These are phyloP conservation scores for Talaromyces nanjingensis DNA, from an alignment of 495 filamentous ascomycete species.

Conservation along the genomic window DNA sequence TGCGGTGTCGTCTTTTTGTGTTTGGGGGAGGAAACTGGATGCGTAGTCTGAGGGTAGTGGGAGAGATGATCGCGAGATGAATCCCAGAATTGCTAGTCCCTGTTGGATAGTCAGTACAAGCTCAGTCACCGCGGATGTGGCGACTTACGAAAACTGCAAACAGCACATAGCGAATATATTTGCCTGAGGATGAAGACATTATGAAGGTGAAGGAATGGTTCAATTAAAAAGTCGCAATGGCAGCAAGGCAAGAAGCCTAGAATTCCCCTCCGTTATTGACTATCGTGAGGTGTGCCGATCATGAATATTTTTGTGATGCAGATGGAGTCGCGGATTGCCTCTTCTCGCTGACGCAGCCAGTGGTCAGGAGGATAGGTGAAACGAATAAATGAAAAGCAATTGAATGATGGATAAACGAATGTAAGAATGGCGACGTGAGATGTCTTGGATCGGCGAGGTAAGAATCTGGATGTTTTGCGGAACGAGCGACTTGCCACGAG, in stretches of 20 bases:
- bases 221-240: neutral
- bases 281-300: neutral
- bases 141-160: conserved; percentile 73
- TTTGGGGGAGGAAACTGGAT: conserved; percentile 14
- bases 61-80: conserved; percentile 67
- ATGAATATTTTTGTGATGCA: neutral
- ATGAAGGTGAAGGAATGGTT: conserved; percentile 11
- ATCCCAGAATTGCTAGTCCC: conserved; percentile 70
- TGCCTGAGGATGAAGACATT: conserved; percentile 62
- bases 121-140: neutral
- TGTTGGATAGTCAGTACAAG: conserved; percentile 20
- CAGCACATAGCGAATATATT: conserved; percentile 82
- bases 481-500: neutral
- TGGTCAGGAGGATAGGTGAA: neutral
- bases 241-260: neutral
- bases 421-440: neutral
- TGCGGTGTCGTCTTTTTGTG: conserved; percentile 18
- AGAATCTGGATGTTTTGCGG: neutral
- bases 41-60: conserved; percentile 30
- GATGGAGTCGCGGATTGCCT: neutral
- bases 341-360: neutral
- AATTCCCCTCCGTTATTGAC: neutral
- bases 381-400: neutral
- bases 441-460: neutral
- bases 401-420: neutral